These are phyloP conservation scores for Isoetes taiwanensis DNA, from an alignment of 75 land plant genomes.

Conservation along the genomic window DNA sequence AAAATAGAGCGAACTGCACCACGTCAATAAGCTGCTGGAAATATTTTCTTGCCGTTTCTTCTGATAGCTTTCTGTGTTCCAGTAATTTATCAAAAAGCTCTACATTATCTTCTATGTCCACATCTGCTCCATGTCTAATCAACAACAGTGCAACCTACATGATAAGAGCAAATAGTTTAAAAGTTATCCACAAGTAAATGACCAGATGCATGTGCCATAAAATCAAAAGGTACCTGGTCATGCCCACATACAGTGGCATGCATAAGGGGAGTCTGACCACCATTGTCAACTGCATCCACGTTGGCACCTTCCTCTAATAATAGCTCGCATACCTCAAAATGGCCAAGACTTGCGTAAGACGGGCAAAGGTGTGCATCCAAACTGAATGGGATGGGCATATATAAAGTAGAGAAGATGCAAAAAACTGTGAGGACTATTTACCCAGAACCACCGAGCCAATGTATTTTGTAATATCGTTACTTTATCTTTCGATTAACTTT, in stretches of 20 bases:
- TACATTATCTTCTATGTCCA: conserved; percentile 85
- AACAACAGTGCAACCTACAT: conserved; percentile 73
- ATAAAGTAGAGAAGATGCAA: too few relatives aligned
- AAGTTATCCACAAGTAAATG: too few relatives aligned
- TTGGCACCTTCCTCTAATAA: conserved; percentile 97
- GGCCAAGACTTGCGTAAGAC: conserved; percentile 87
- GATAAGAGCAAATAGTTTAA: neutral
- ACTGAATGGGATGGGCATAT: too few relatives aligned
- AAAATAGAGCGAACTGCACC: too few relatives aligned
- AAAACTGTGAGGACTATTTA: too few relatives aligned
- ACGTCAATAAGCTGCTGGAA: too few relatives aligned
- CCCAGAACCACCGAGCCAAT: too few relatives aligned
- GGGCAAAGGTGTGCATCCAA: conserved; percentile 95
- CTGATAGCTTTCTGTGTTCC: too few relatives aligned
- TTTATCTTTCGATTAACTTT: conserved; percentile 84
- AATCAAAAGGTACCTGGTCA: conserved; percentile 54
- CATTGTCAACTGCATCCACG: conserved; percentile 68
- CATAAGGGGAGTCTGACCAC: conserved; percentile 97
- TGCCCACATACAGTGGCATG: conserved; percentile 71
- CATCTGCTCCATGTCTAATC: conserved; percentile 90
- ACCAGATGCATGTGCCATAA: too few relatives aligned
- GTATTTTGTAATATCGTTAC: too few relatives aligned
- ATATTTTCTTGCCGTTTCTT: too few relatives aligned
- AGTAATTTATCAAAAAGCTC: too few relatives aligned
- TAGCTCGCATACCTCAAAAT: conserved; percentile 66